Conservation (phyloP, 2,329 filamentous ascomycete species). For the Aspergillus nomiae region DNA sequence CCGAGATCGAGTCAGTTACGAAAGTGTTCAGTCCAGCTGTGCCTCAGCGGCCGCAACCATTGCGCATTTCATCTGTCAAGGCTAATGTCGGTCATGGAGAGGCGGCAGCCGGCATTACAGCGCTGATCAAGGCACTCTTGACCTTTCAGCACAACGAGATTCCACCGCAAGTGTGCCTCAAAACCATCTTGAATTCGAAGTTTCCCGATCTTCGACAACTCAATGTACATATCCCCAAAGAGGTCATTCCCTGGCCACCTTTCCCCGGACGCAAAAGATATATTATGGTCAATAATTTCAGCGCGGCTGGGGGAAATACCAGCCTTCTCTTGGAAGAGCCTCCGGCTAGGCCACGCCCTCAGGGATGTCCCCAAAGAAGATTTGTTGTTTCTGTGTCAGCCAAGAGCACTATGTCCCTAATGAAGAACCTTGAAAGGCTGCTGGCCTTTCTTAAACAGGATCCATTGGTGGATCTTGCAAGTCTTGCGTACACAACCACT, state of each 20-base stretch:
- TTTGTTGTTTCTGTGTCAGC: slow-evolving; percentile 61
- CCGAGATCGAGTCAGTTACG: slow-evolving; percentile 75
- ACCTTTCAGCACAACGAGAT: slow-evolving; percentile 66
- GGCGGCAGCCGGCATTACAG: slow-evolving; percentile 33
- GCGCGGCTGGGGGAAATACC: slow-evolving; percentile 70
- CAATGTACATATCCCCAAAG: slow-evolving; percentile 42
- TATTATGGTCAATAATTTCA: slow-evolving; percentile 64
- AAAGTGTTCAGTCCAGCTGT: slow-evolving; percentile 58
- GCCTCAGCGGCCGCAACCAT: slow-evolving; percentile 49
- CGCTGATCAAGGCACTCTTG: slow-evolving; percentile 63
- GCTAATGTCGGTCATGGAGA: slow-evolving; percentile 50
- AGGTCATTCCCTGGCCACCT: slow-evolving; percentile 37
- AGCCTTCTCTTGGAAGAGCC: slow-evolving; percentile 64
- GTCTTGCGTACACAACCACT: slow-evolving; percentile 66
- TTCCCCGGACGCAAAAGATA: slow-evolving; percentile 30
- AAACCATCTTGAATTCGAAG: slow-evolving; percentile 43
- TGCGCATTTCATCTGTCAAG: slow-evolving; percentile 35
- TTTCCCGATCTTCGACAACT: slow-evolving; percentile 33
- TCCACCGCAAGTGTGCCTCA: slow-evolving; percentile 69
- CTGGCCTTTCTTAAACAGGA: slow-evolving; percentile 42
- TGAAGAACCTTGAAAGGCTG: slow-evolving; percentile 57
- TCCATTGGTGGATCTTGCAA: slow-evolving; percentile 10
- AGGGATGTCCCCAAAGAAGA: slow-evolving; percentile 48
- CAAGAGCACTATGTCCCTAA: slow-evolving; percentile 50
- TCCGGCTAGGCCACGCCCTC: slow-evolving; percentile 53